Base-by-base conservation (phyloP, 2,329 filamentous ascomycete genomes). In the Coniella lustricola region DNA sequence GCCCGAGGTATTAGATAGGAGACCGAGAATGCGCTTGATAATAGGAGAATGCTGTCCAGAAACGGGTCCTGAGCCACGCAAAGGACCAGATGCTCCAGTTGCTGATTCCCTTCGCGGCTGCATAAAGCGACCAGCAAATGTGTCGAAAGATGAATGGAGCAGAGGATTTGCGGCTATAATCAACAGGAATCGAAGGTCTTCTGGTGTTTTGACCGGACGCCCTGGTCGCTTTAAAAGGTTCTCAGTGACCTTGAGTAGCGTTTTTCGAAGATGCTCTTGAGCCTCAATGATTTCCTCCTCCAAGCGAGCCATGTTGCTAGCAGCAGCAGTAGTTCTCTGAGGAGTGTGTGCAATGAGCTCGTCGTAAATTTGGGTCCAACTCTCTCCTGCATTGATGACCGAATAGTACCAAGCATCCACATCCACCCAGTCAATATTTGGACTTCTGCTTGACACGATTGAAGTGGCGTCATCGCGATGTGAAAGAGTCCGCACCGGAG, bases 101-200 rank as follows among this genome's bases (percentile, higher is more conserved):
- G 5, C 47, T 48, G 57, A 56, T 32, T 52, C 59, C 9, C 35
- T 40, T 38, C 20, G 22, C 7, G 61, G 60, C 35, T 63, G 62
- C 22, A 70, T 63, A 4, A 71, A 61, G 1, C 67, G 53, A 10
- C 75, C 75, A 0, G 57, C 52, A 46, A 73, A 77, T 4, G 59
- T 56, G 25, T 62, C 64, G 22, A 62, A 62, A 2, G 65, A 64
- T 0, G 70, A 59, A 53, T 84, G 77, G 8, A 96, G 64, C 3
- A 91, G 71, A 4, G 90, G 90, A 62, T 95, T 95, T 16, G 81
- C 80, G 33, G 93, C 65, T 20, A 94, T 70, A 29, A 95, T 81
- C 14, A 95, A 70, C 16, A 95, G 69, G 62, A 91, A 93, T 5
- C 90, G 77, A 34, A 86, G 70, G 57, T 94, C 82, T 52, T 83